Evolutionary conservation across 805 yeast species (phyloP), one percentile per base, ranked within the genome.

Genomic region (Suhomyces prunicola): DNA sequence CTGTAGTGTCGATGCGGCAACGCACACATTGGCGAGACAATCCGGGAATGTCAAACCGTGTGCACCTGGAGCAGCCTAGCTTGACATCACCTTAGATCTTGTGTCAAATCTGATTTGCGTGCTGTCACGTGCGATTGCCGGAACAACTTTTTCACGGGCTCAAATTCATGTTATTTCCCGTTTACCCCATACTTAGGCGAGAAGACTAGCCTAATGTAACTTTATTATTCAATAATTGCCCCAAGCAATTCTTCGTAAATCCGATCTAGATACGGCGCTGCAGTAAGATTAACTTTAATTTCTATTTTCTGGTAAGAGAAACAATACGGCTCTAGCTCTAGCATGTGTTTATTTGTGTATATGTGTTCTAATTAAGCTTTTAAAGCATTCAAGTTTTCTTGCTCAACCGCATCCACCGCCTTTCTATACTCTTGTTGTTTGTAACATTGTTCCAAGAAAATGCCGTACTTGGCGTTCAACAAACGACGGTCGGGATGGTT

Each of bases 361-460:
- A 19, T 19, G 19, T 19, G 19, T 19, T 36, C 19, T n/a, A 35
- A 35, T 19, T 19, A 42, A 17, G 29, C 31, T 31, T 48, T 48
- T 19, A 42, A 42, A 17, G 54, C 50, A 24, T 48, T 40, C 45
- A 49, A 29, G 29, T 46, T 52, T 10, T 48, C 53, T 15, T 12
- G 13, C 56, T 76, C 80, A 4, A 80, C 75, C 41, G 65, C 68
- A 59, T 85, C 88, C 46, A 93, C 90, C 74, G 82, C 66, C 23
- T 73, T 69, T 67, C 98, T 81, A 72, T 90, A 93, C 62, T 78
- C 82, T 62, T 80, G 86, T 71, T 94, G 98, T 27, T 87, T 80
- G 60, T 76, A 82, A 45, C 96, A 90, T 82, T 90, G 94, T 64
- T 93, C 97, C 52, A 90, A 74, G 79, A 90, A 91, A 44, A 93